Evolutionary conservation across 176 grass and related monocot species (phyloP), one percentile per base, ranked within the genome.

Genomic region (Juncus effusus): DNA sequence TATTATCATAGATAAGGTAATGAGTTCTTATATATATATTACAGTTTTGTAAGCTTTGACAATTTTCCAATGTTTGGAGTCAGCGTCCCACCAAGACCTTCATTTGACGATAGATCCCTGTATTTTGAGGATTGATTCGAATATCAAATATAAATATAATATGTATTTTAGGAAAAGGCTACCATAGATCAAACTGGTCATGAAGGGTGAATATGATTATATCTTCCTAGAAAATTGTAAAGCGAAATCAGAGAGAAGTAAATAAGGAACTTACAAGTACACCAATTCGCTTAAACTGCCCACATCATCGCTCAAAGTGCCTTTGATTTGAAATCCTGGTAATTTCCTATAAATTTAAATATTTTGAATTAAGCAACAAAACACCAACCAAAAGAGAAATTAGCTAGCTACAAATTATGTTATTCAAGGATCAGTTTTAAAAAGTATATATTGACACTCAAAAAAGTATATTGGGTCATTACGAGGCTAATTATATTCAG

Each of bases 71-170:
- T 89, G 38, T 51, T 82, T 68, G 82, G 63, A 70, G 82, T 47
- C 51, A 97, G 82, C 55, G 65, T 54, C 56, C 93, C 93, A 14
- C 77, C 77, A 4, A 97, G 78, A 39, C 41, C 16, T 14, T 3
- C 3, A 35, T 97, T 97, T 59, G 72, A 89, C 28, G 93, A 92
- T 13, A 97, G 74, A 75, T 92, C 93, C 82, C 93, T 97, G 88
- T 59, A 83, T 61, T 55, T 38, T 38, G 42, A 58, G 4, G 40
- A 49, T 10, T 65, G 39, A 76, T 52, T 60, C 13, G 3, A 60
- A 13, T 42, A 14, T 67, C 60, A 42, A 10, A 51, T 28, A 28
- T 28, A 65, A n/a, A 28, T 62, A 28, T 28, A 28, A 28, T 28
- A 28, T 28, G 19, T 28, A 28, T 28, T 28, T 28, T 28, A 28